Base-by-base conservation (phyloP, 1,284 basidiomycete genomes). In the Papiliotrema terrestris region DNA sequence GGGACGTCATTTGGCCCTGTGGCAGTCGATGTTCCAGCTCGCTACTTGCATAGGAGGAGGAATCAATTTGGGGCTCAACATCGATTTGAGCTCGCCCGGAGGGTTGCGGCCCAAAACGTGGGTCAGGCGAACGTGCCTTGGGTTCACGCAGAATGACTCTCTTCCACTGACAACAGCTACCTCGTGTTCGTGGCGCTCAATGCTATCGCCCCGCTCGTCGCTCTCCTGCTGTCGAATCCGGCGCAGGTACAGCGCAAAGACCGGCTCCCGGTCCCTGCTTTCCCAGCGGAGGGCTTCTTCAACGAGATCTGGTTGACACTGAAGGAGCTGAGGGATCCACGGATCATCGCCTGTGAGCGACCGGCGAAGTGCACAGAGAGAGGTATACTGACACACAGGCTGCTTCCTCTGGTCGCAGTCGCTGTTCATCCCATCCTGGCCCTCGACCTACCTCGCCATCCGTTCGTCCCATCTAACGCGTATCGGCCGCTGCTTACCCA, bases 181-280 rank as follows among this genome's bases (percentile, higher is more conserved):
- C 57, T 77, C 51, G 71, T 77, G 25, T 77, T 79, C 52, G 73
- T 79, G 36, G 70, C 66, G 0, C 62, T 79, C n/a, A 72, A 74
- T 46, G 62, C 61, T 26, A 13, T 73, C 14, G 72, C 66, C 1
- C 76, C 75, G 0, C 57, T 76, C 38, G 57, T 65, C 3, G 71
- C 70, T 0, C 47, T 74, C 43, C 58, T 77, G 2, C 63, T 78
- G 11, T 54, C 57, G 22, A 58, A 63, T 47, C 76, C 76, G 3
- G 57, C 61, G 43, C 65, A 75, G 58, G 75, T 78, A 20, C 71
- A 74, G 57, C 54, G 77, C 1, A 56, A 55, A 4, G 75, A 78
- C 53, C 61, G 68, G 26, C 65, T 65, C n/a, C 67, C 69, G 0
- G 75, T 78, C 6, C 58, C 58, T 8, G 62, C 54, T 6, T 57